These are phyloP conservation scores for Corinectria fuckeliana DNA, from an alignment of 2,329 filamentous ascomycete species.

Conservation along the genomic window DNA sequence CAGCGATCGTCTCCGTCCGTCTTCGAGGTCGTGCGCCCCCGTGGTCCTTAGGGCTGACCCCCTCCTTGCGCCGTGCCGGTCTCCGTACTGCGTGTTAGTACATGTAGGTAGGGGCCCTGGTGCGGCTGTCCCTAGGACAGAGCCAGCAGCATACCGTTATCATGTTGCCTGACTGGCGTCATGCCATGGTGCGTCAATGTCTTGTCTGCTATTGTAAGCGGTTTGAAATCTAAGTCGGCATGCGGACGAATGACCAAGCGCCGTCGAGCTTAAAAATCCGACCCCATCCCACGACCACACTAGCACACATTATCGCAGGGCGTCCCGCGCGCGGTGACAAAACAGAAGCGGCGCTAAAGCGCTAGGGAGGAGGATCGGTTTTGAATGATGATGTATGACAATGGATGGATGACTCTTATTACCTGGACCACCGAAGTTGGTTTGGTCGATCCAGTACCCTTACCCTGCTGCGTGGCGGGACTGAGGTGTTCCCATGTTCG, in stretches of 20 bases:
- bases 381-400: conserved; percentile 25
- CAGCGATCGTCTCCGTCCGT: conserved; percentile 19
- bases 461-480: background rate
- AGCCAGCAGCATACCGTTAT: conserved; percentile 12
- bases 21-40: conserved; percentile 12
- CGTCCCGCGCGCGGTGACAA: conserved; percentile 18
- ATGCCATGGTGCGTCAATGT: conserved; percentile 1
- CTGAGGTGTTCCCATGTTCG: background rate
- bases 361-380: background rate
- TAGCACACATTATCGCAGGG: background rate
- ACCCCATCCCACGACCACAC: background rate
- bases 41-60: conserved; percentile 31
- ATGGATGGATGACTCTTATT: conserved; percentile 35
- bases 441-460: background rate
- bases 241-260: conserved; percentile 27
- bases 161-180: conserved; percentile 8
- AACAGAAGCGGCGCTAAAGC: background rate
- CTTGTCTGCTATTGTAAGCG: conserved; percentile 33
- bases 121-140: background rate
- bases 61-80: conserved; percentile 5
- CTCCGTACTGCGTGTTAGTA: background rate
- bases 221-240: conserved; percentile 23
- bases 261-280: conserved; percentile 26
- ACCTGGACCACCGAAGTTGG: conserved; percentile 15
- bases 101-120: background rate